Base-by-base conservation (phyloP, 129 eudicot genomes). In the Logfia minima region DNA sequence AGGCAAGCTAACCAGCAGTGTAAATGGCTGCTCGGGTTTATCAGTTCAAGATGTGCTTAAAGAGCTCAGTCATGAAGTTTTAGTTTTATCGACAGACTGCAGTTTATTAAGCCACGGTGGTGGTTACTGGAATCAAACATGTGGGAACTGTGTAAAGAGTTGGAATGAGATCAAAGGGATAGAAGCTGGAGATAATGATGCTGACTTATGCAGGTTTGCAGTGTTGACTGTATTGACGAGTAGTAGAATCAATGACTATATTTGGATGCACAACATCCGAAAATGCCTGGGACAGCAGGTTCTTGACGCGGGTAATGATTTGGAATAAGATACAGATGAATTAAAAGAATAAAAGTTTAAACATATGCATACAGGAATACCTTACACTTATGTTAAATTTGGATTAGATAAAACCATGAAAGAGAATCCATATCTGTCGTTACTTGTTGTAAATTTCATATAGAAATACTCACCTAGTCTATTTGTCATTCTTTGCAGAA, bases 161-260 rank as follows among this genome's bases (percentile, higher is more conserved):
- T 88, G 89, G 89, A 19, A 66, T 61, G 82, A 70, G 65, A 88
- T 88, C 6, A 74, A 75, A 75, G 87, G 76, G 48, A 53, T 53
- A 55, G 22, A 16, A 3, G 22, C 45, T 14, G 65, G 73, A 43
- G 82, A 75, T 9, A 37, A 39, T 28, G 84, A 75, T 70, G 78
- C 53, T 32, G 86, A 85, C 65, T 60, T 83, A 41, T 88, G 92
- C 78, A 88, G 83, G 76, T 87, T 87, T 70, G 77, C 89, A 4
- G 87, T 83, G 71, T 77, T 87, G 74, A 77, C 87, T 31, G 70
- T 87, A 1, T 79, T 83, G 67, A 83, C 82, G 16, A 82, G 86
- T 66, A 75, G 78, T 37, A 43, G 43, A 67, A 64, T 80, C 4
- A 77, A 77, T 5, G 84, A 85, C 69, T 23, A 69, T 17, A 4